phyloP scores from a whole-genome alignment of 805 yeast genomes.

The Saccharomycopsis selenospora region DNA sequence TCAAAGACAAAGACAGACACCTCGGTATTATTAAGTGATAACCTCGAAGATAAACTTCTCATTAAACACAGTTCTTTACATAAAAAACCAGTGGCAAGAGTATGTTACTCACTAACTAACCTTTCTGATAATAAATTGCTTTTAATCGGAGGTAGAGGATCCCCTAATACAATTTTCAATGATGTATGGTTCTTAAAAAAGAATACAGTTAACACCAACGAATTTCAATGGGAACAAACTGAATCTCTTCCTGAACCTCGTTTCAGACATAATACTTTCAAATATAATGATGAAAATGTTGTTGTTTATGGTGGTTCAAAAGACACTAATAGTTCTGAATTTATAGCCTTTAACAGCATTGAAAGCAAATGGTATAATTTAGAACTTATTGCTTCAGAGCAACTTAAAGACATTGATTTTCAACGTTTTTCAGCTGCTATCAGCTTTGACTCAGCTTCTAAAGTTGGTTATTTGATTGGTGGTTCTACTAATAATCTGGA shows the following conservation, averaged over 20 bases:
- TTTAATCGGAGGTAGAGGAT: slow-evolving; percentile 60
- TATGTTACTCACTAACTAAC: slow-evolving; percentile 49
- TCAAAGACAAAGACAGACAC: slow-evolving; percentile 30
- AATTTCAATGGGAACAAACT: slow-evolving; percentile 35
- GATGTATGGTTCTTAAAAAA: slow-evolving; percentile 37
- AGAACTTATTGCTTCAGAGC: slow-evolving; percentile 23
- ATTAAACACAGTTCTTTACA: too few relatives aligned
- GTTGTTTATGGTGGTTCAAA: slow-evolving; percentile 47
- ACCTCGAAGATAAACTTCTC: not conserved
- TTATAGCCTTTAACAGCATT: slow-evolving; percentile 22
- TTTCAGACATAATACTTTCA: slow-evolving; percentile 43
- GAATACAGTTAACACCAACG: slow-evolving; percentile 12
- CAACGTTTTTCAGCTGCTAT: slow-evolving; percentile 1
- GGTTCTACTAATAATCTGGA: slow-evolving; percentile 31
- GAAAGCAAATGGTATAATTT: slow-evolving; percentile 23
- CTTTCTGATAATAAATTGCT: slow-evolving; percentile 29
- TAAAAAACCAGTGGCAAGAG: slow-evolving; percentile 33
- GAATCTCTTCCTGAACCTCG: slow-evolving; percentile 38
- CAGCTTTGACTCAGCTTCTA: not conserved
- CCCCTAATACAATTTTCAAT: slow-evolving; percentile 42
- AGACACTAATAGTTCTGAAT: slow-evolving; percentile 19
- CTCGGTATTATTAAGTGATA: slow-evolving; percentile 11
- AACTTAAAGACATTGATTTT: not conserved
- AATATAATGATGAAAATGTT: slow-evolving; percentile 26
- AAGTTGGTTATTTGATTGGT: slow-evolving; percentile 40